phyloP scores from a whole-genome alignment of 2,329 filamentous ascomycete genomes.

The Teratosphaeria epicoccoides region DNA sequence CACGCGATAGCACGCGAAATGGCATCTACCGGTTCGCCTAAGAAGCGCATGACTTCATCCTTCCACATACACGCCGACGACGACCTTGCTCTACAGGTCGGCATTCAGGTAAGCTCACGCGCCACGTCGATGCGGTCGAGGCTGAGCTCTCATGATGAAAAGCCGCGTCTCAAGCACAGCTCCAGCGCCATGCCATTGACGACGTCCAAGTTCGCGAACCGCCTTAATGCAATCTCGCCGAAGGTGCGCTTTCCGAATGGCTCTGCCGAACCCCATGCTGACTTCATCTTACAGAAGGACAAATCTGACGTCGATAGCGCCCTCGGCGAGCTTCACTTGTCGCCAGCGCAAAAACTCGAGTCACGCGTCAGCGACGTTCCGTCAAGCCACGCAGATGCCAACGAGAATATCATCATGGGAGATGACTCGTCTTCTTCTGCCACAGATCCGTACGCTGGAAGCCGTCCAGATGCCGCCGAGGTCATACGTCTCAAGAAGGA shows the following conservation, averaged over 20 bases:
- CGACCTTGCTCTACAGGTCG: background rate
- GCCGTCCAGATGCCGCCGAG: conserved; percentile 42
- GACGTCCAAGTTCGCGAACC: conserved; percentile 27
- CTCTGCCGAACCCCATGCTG: background rate
- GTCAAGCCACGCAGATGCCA: conserved; percentile 31
- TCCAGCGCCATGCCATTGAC: conserved; percentile 22
- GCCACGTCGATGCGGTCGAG: background rate
- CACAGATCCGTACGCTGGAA: conserved; percentile 23
- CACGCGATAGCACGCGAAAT: conserved; percentile 1
- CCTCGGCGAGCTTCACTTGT: conserved; percentile 7
- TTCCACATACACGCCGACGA: conserved; percentile 11
- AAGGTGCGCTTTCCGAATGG: conserved; percentile 2
- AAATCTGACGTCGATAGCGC: background rate
- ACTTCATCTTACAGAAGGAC: conserved; percentile 3
- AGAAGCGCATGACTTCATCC: conserved; percentile 9
- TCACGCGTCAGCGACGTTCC: conserved; percentile 60
- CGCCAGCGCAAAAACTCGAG: conserved; percentile 40
- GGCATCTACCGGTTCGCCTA: conserved; percentile 9
- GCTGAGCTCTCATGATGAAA: conserved; percentile 1
- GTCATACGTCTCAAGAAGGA: conserved; percentile 59
- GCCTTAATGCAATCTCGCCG: conserved; percentile 7
- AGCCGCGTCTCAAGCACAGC: conserved; percentile 10
- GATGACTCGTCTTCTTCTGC: conserved; percentile 24
- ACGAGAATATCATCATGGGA: conserved; percentile 4
- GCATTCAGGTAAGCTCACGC: conserved; percentile 4